Percentiles rank a stretch among this genome's conserved stretches.
Evolutionary conservation across 164 flowering plant species (phyloP).

Genomic region (Kalanchoe fedtschenkoi): DNA sequence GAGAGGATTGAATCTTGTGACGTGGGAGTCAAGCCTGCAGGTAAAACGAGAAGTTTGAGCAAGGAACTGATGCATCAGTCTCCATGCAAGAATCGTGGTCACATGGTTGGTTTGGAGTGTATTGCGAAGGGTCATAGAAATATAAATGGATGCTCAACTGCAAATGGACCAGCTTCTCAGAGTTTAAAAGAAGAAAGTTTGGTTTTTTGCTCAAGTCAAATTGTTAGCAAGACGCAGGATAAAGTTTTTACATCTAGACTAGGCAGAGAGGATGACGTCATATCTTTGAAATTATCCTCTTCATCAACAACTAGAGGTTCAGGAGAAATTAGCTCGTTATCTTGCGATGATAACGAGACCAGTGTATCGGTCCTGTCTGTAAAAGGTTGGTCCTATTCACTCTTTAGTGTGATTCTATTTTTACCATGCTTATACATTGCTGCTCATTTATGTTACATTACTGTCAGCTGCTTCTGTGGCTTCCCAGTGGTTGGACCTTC

Average conservation of each 20-base stretch:
- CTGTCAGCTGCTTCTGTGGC: slow-evolving; percentile 8
- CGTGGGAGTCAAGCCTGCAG: not conserved
- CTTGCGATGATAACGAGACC: not conserved
- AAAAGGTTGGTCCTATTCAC: not conserved
- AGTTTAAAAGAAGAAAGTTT: not conserved
- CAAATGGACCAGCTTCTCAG: not conserved
- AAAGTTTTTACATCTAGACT: not conserved
- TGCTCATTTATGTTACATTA: not conserved
- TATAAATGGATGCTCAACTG: not conserved
- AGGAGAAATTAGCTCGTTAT: not conserved
- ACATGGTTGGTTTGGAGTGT: not conserved
- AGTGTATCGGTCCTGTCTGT: not conserved
- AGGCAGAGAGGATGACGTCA: not conserved
- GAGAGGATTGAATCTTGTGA: not conserved
- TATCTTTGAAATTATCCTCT: not conserved
- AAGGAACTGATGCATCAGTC: not conserved
- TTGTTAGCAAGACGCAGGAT: not conserved
- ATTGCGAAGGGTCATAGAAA: not conserved
- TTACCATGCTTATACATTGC: not conserved
- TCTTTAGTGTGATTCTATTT: not conserved
- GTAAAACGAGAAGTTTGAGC: not conserved
- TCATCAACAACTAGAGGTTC: not conserved
- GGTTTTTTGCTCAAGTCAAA: not conserved
- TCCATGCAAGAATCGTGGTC: not conserved
- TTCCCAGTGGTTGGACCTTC: slow-evolving; percentile 7